Conservation (phyloP, 1,284 basidiomycete genomes). For the Sporisorium sorghi region DNA sequence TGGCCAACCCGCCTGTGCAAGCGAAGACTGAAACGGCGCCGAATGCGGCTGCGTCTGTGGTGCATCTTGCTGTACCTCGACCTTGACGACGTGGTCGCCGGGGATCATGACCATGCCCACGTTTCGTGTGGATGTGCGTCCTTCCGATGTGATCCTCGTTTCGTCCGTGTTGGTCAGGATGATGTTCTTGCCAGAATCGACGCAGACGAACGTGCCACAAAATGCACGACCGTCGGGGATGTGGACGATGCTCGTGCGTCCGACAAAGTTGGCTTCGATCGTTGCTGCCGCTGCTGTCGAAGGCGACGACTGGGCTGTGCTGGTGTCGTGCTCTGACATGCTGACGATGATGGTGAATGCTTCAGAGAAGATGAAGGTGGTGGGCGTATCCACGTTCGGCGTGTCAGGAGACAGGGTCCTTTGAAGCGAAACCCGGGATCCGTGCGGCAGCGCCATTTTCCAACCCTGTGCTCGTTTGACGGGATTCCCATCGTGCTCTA, state of each 20-base stretch:
- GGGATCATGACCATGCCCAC: slow-evolving; percentile 63
- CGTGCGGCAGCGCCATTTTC: too few relatives aligned
- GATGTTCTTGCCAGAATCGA: slow-evolving; percentile 54
- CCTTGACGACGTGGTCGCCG: slow-evolving; percentile 40
- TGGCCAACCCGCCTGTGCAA: slow-evolving; percentile 35
- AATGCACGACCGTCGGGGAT: slow-evolving; percentile 60
- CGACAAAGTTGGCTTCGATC: slow-evolving; percentile 42
- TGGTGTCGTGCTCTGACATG: neutral
- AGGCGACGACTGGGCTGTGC: neutral
- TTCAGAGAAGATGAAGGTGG: neutral
- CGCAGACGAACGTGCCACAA: slow-evolving; percentile 57
- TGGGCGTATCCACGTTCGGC: too few relatives aligned
- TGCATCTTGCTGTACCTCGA: slow-evolving; percentile 41
- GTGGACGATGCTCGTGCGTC: slow-evolving; percentile 47
- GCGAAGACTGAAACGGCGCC: slow-evolving; percentile 3
- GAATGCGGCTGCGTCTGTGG: neutral
- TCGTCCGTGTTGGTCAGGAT: slow-evolving; percentile 54
- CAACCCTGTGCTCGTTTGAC: too few relatives aligned
- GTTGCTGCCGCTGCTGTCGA: slow-evolving; percentile 7
- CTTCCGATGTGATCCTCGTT: slow-evolving; percentile 11
- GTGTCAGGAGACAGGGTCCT: neutral
- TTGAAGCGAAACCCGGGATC: too few relatives aligned
- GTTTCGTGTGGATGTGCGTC: slow-evolving; percentile 31
- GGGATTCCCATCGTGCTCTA: too few relatives aligned
- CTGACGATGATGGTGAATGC: neutral